Conservation (phyloP, 352 stramenopile genomes). For the Phytophthora pini region DNA sequence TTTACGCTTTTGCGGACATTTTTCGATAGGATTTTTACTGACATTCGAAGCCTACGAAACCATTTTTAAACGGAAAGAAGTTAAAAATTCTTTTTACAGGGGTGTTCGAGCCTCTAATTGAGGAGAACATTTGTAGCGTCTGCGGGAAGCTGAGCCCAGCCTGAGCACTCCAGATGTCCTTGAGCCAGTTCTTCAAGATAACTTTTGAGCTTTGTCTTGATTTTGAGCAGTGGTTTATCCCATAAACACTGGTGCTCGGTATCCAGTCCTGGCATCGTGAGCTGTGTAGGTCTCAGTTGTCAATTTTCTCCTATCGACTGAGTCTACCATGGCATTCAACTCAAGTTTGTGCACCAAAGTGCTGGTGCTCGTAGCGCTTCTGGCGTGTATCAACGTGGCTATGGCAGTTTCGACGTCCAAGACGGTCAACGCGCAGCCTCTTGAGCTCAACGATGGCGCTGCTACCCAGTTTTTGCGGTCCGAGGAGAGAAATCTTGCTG, state of each 20-base stretch:
- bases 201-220: not conserved
- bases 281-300: not conserved
- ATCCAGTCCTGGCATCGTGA: not conserved
- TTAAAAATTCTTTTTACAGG: no score
- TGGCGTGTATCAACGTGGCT: constrained; percentile 1
- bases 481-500: constrained; percentile 2
- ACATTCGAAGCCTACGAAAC: no score
- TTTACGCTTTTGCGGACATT: no score
- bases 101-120: no score
- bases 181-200: not conserved
- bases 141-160: not conserved
- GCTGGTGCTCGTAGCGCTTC: not conserved
- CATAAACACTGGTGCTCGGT: not conserved
- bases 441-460: not conserved
- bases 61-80: no score
- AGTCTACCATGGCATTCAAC: not conserved
- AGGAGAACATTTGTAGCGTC: not conserved
- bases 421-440: not conserved
- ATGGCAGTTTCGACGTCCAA: not conserved
- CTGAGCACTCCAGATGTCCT: not conserved
- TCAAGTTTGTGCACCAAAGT: not conserved
- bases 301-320: constrained; percentile 1
- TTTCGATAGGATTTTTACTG: no score
- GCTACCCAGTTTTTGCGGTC: constrained; percentile 2
- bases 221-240: not conserved